A percentile compares a stretch with the other conserved stretches of the same genome.
Conservation (phyloP, 768 basidiomycete genomes). For the Flagelloscypha sp. region DNA sequence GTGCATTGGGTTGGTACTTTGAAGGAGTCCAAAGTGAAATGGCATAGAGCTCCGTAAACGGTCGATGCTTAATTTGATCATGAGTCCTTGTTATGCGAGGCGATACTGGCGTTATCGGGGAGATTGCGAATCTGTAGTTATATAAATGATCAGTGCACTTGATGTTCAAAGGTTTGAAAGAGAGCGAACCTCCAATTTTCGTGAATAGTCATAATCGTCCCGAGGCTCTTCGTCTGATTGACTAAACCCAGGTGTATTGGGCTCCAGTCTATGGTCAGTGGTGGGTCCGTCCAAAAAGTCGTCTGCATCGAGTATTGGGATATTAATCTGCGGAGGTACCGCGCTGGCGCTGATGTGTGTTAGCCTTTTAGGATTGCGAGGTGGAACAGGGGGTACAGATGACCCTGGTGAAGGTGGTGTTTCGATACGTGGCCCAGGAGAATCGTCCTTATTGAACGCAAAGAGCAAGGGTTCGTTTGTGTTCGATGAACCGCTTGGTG, state of each 20-base stretch:
- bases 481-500: conserved; percentile 43
- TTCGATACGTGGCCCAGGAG: conserved; percentile 11
- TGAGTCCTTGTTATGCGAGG: conserved; percentile 11
- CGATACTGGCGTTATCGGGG: conserved; percentile 32
- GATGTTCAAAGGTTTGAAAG: background rate
- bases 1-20: conserved; percentile 2
- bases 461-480: conserved; percentile 57
- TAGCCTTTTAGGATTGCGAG: conserved; percentile 25
- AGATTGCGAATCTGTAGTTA: conserved; percentile 48
- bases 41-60: too few relatives aligned
- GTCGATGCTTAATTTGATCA: too few relatives aligned
- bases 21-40: too few relatives aligned
- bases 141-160: background rate
- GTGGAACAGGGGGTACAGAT: conserved; percentile 22
- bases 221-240: conserved; percentile 24
- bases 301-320: conserved; percentile 13
- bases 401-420: conserved; percentile 15
- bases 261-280: conserved; percentile 37
- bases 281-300: conserved; percentile 6
- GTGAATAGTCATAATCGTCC: conserved; percentile 51
- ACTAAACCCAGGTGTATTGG: conserved; percentile 20
- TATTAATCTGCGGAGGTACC: conserved; percentile 26
- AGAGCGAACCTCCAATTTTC: conserved; percentile 36
- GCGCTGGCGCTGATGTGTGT: conserved; percentile 14
- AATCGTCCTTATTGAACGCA: conserved; percentile 25